Evolutionary conservation across 345 rosid genomes (phyloP), one percentile per base, ranked within the genome.

Genomic region (Pugionium dolabratum): DNA sequence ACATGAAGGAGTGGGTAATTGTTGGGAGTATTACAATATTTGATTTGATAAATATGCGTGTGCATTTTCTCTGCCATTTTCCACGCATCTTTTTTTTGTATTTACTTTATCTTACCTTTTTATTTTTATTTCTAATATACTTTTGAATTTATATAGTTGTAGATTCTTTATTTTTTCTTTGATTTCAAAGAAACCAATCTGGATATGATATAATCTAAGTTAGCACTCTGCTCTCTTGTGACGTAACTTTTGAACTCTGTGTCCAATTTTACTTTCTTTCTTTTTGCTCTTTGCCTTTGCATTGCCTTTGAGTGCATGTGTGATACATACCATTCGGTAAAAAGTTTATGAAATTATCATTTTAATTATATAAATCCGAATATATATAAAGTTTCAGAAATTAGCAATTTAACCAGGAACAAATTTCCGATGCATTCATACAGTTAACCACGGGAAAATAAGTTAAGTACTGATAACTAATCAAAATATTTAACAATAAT

Each of bases 1-100:
- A 71, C 75, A 72, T 51, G 66, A 49, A 49, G 63, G 64, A 72
- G 60, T 64, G 52, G 76, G 70, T 64, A 41, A 64, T 11, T 57
- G 59, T 72, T 64, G 54, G 18, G 61, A 64, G 42, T 64, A 49
- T 64, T 56, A 64, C 60, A 49, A 49, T 57, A n/a, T 47, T 49
- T 42, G 41, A 11, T 57, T 41, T 57, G 34, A 49, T 49, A 5
- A 64, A 64, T 29, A 70, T 53, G 36, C 31, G 37, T 57, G 42
- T 48, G 50, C 72, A 57, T 37, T 27, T 18, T 48, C 27, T 39
- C 26, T 31, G 49, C 34, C 72, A 48, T 58, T 37, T 57, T 59
- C 48, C 29, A 48, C 28, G 9, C 5, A 39, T 37, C 8, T 10
- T 44, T 34, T 54, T 52, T 44, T 54, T 4, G 25, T 27, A 6